These are phyloP conservation scores for Plantago ovata DNA, from an alignment of 257 asterid genomes.

Conservation along the genomic window DNA sequence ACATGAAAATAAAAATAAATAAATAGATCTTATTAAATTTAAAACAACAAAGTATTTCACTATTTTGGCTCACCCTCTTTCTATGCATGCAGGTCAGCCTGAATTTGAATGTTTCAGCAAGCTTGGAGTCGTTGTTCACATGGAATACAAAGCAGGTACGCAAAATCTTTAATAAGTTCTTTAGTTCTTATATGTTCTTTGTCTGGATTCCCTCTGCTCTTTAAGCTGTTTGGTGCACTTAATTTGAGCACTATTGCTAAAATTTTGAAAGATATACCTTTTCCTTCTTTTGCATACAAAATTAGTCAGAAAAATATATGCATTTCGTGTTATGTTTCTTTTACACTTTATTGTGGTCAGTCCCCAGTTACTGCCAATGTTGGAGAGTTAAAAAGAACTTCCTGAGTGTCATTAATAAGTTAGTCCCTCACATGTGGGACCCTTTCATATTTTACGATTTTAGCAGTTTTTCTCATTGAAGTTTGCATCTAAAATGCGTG, in stretches of 20 bases:
- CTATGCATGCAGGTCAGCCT: conserved; percentile 57
- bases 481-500: not conserved
- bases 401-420: too few species aligned
- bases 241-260: conserved; percentile 3
- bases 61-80: not conserved
- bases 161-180: not conserved
- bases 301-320: not conserved
- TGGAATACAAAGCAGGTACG: conserved; percentile 85
- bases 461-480: not conserved
- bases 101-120: conserved; percentile 61
- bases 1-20: too few species aligned
- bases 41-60: too few species aligned
- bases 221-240: not conserved
- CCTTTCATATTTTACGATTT: too few species aligned
- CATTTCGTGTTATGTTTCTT: too few species aligned
- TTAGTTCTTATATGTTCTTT: not conserved
- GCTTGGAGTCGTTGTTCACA: conserved; percentile 59
- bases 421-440: too few species aligned
- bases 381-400: too few species aligned
- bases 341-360: not conserved
- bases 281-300: not conserved
- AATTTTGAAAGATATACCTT: conserved; percentile 1
- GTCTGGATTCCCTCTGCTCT: not conserved
- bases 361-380: too few species aligned
- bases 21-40: too few species aligned